Conservation (phyloP, 352 stramenopile genomes). For the Phytophthora ohioensis region DNA sequence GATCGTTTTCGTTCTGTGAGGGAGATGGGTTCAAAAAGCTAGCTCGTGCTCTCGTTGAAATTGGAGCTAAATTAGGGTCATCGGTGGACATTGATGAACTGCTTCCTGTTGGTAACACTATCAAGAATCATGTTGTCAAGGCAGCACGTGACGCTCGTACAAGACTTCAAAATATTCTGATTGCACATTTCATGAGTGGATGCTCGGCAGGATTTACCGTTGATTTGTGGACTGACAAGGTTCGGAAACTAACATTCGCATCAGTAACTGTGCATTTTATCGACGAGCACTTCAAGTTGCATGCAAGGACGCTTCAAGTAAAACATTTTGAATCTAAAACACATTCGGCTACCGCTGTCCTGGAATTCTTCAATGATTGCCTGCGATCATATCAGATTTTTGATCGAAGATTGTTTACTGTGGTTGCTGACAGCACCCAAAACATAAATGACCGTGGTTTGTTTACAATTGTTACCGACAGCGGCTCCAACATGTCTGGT, state of each 20-base stretch:
- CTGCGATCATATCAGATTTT: too few relatives aligned
- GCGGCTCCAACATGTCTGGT: neutral
- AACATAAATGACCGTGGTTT: too few relatives aligned
- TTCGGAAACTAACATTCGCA: neutral
- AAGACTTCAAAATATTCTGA: neutral
- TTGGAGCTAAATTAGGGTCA: neutral
- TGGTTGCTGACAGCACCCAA: too few relatives aligned
- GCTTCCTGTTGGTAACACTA: neutral
- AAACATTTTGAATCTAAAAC: neutral
- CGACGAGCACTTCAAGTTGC: neutral
- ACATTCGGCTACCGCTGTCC: too few relatives aligned
- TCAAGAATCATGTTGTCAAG: neutral
- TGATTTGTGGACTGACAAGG: neutral
- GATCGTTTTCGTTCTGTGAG: neutral
- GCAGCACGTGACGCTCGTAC: neutral
- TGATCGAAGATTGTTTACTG: too few relatives aligned
- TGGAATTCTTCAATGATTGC: too few relatives aligned
- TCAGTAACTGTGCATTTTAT: neutral
- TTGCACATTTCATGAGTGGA: neutral
- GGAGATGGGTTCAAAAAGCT: neutral
- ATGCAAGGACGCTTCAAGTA: neutral
- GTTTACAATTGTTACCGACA: neutral
- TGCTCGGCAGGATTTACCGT: neutral
- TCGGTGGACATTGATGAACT: neutral
- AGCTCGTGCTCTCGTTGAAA: neutral